These are phyloP conservation scores for Inonotus obliquus DNA, from an alignment of 1,284 basidiomycete species.

Conservation along the genomic window DNA sequence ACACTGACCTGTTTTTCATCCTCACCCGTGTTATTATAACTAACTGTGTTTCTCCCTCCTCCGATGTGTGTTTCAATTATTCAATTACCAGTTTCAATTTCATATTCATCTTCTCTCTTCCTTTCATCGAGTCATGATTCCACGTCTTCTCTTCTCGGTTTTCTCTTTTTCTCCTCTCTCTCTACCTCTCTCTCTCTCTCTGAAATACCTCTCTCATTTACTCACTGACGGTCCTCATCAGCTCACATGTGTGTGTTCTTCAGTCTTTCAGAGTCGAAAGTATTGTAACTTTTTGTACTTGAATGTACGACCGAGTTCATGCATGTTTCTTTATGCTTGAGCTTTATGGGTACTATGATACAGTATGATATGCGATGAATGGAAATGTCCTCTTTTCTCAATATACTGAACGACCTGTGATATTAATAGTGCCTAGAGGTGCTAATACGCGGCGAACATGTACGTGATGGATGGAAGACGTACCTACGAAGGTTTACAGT, in stretches of 20 bases:
- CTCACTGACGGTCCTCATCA: too few species aligned
- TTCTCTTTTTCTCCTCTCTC: background rate
- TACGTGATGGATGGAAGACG: too few species aligned
- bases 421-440: too few species aligned
- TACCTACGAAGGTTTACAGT: too few species aligned
- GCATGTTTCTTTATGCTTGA: background rate
- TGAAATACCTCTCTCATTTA: background rate
- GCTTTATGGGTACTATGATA: background rate
- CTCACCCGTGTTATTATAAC: background rate
- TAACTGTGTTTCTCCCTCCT: background rate
- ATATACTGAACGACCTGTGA: too few species aligned
- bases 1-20: background rate
- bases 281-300: too few species aligned
- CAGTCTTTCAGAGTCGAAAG: too few species aligned
- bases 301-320: background rate
- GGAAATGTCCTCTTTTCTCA: background rate
- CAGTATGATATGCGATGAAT: background rate
- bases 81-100: background rate
- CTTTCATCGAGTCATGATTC: too few species aligned
- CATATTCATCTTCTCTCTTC: too few species aligned
- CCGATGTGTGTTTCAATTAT: background rate
- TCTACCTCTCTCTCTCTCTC: background rate
- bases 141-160: background rate
- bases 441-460: too few species aligned
- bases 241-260: too few species aligned